These are phyloP conservation scores for Cryptococcus sp. DNA, from an alignment of 1,284 basidiomycete species.

Conservation along the genomic window DNA sequence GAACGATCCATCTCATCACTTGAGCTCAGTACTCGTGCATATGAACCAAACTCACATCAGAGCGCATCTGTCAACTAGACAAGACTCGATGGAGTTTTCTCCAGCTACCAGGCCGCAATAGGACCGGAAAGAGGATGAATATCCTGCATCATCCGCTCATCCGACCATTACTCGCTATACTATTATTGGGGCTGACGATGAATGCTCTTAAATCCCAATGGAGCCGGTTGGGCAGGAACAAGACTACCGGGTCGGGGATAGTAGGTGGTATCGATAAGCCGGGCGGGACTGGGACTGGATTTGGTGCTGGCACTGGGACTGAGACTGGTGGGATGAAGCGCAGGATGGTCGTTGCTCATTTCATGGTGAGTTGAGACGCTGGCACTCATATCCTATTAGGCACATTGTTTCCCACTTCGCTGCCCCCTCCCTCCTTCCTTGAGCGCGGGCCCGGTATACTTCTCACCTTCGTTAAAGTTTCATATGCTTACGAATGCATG, in stretches of 20 bases:
- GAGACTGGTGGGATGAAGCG: slow-evolving; percentile 1
- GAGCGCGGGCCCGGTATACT: too few species aligned
- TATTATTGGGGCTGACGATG: slow-evolving; percentile 21
- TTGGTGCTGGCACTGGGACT: neutral
- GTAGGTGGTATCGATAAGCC: neutral
- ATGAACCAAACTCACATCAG: too few species aligned
- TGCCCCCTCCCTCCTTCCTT: too few species aligned
- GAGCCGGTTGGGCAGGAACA: slow-evolving; percentile 7
- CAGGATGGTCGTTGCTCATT: slow-evolving; percentile 49
- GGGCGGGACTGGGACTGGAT: neutral
- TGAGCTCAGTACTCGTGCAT: too few species aligned
- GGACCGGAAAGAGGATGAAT: neutral
- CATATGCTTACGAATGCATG: too few species aligned
- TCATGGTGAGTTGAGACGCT: slow-evolving; percentile 45
- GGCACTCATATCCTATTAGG: neutral
- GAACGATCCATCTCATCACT: too few species aligned
- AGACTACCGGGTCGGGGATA: neutral
- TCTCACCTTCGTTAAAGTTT: too few species aligned
- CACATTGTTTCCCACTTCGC: neutral
- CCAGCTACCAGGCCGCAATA: too few species aligned
- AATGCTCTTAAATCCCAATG: slow-evolving; percentile 25
- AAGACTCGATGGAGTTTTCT: too few species aligned
- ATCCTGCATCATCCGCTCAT: slow-evolving; percentile 20
- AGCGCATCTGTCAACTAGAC: too few species aligned
- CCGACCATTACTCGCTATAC: slow-evolving; percentile 24